A percentile compares a stretch with the other conserved stretches of the same genome.
These are phyloP conservation scores for Exophiala bonariae DNA, from an alignment of 2,329 filamentous ascomycete species.

Conservation along the genomic window DNA sequence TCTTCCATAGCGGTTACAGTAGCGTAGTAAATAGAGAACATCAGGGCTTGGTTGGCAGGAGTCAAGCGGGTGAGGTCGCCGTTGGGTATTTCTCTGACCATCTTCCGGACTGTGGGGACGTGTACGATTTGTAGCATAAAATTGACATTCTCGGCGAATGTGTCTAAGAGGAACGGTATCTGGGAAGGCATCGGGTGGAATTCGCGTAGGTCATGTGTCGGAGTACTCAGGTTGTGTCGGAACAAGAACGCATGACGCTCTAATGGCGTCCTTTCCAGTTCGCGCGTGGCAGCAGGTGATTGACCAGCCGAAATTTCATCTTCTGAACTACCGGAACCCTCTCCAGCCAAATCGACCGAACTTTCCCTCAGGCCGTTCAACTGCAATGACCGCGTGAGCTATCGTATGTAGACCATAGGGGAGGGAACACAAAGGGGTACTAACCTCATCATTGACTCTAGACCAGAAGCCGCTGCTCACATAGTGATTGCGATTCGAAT, in stretches of 20 bases:
- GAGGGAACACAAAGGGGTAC: constrained; percentile 9
- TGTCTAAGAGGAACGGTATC: constrained; percentile 53
- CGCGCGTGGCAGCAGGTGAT: constrained; percentile 31
- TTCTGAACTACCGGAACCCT: constrained; percentile 37
- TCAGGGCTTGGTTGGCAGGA: constrained; percentile 51
- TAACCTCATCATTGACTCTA: constrained; percentile 60
- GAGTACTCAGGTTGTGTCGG: constrained; percentile 38
- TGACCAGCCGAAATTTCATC: constrained; percentile 32
- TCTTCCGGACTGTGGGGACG: constrained; percentile 32
- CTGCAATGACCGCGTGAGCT: constrained; percentile 31
- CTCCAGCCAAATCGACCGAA: constrained; percentile 35
- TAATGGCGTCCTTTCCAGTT: constrained; percentile 42
- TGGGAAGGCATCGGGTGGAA: constrained; percentile 57
- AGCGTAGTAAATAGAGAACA: constrained; percentile 60
- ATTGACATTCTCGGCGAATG: constrained; percentile 56
- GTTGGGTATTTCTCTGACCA: constrained; percentile 37
- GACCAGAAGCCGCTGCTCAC: constrained; percentile 64
- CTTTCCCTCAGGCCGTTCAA: constrained; percentile 44
- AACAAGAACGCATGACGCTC: constrained; percentile 57
- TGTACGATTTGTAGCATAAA: constrained; percentile 33
- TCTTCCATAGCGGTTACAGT: constrained; percentile 59
- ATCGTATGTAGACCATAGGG: constrained; percentile 4
- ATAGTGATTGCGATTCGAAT: constrained; percentile 57
- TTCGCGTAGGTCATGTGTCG: constrained; percentile 36
- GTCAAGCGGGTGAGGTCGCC: constrained; percentile 35